Evolutionary conservation across 164 flowering plant genomes (phyloP), one percentile per base, ranked within the genome.

Genomic region (Liquidambar formosana): DNA sequence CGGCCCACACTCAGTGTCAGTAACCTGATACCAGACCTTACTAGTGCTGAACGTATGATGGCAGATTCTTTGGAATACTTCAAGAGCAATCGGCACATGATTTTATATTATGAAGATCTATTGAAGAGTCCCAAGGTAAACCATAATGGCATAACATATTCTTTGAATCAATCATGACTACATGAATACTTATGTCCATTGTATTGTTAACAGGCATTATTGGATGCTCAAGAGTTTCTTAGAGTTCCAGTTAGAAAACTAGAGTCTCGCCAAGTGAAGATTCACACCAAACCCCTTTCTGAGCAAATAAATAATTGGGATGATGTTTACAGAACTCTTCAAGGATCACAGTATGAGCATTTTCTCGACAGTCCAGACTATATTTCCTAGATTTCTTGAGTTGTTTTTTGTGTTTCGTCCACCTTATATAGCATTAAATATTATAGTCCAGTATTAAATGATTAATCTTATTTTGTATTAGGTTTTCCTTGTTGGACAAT

Each of bases 211-310:
- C 61, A 57, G 61, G 41, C 33, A 57, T 27, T 57, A 25, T 25
- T 15, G 8, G 61, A 57, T 25, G 41, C 26, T 57, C 61, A 27
- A 57, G 27, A 57, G 61, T 57, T 57, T 27, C 61, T 57, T 1
- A 13, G 61, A 57, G 33, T 57, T 25, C 61, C 61, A 25, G 18
- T 25, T 15, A 57, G 61, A 57, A 27, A 57, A 27, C 61, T 57
- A 12, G 18, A 5, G n/a, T 25, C 41, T 27, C 61, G 61, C 18
- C 61, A 57, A 41, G 61, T 57, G 33, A 57, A 57, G 61, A 57
- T 57, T 27, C 61, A 57, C 61, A 57, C 11, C 61, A 27, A 25
- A 15, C 61, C 61, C 9, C 41, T 57, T 13, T 27, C 33, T 25
- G 61, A 57, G 11, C 61, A 57, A 25, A 27, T 57, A 6, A 0